Conservation (phyloP, 2,329 filamentous ascomycete species). For the Aspergillus eucalypticola region DNA sequence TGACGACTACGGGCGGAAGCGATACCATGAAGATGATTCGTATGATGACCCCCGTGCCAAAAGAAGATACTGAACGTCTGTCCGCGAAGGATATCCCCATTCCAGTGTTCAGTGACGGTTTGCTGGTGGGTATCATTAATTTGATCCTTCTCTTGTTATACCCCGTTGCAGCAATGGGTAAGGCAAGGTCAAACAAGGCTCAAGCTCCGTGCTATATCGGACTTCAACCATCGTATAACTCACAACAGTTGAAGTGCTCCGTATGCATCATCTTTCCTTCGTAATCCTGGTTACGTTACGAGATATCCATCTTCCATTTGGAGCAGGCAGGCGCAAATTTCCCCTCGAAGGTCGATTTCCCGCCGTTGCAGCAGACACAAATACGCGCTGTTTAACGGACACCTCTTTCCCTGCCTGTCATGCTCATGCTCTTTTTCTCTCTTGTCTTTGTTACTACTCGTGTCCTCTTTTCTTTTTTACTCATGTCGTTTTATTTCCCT, state of each 20-base stretch:
- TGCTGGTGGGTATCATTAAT: conserved; percentile 49
- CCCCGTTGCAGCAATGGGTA: conserved; percentile 38
- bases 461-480: too few relatives aligned
- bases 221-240: conserved; percentile 13
- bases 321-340: background rate
- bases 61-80: conserved; percentile 56
- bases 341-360: conserved; percentile 7
- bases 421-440: conserved; percentile 3
- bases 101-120: conserved; percentile 32
- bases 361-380: background rate
- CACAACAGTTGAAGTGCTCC: conserved; percentile 22
- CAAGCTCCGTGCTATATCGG: conserved; percentile 2
- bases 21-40: conserved; percentile 73
- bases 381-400: background rate
- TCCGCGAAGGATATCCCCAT: conserved; percentile 16
- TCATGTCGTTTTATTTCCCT: conserved; percentile 31
- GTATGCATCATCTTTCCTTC: conserved; percentile 1
- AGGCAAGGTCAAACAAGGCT: conserved; percentile 25
- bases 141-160: conserved; percentile 29
- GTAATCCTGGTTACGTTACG: background rate
- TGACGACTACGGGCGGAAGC: conserved; percentile 61
- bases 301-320: conserved; percentile 9
- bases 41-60: conserved; percentile 72
- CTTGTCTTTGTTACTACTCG: conserved; percentile 22
- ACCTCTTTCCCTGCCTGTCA: background rate